Evolutionary conservation across 1,284 basidiomycete genomes (phyloP).

Genomic region (Coniophora puteana): DNA sequence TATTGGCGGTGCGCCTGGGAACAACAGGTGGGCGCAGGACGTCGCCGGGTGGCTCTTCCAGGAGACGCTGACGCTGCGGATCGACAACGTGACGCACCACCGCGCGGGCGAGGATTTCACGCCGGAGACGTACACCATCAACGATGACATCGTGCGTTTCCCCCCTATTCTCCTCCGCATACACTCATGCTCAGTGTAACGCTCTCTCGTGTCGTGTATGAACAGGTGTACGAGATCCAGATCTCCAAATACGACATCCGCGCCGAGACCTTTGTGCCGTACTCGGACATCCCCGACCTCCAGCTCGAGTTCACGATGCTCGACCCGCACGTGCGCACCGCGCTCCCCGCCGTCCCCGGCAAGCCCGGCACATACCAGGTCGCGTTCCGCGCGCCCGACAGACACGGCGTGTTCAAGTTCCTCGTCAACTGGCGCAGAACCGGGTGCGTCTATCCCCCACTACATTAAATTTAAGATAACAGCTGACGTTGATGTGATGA

Average conservation of each 20-base stretch:
- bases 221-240: conserved; percentile 70
- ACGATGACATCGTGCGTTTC: conserved; percentile 74
- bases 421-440: conserved; percentile 84
- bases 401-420: conserved; percentile 98
- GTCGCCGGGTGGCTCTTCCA: conserved; percentile 91
- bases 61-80: conserved; percentile 77
- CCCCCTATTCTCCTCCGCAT: too few species aligned
- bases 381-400: conserved; percentile 85
- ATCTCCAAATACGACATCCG: conserved; percentile 63
- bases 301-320: conserved; percentile 98
- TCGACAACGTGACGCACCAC: conserved; percentile 76
- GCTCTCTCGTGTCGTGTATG: conserved; percentile 8
- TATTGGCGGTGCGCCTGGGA: conserved; percentile 70
- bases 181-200: conserved; percentile 1
- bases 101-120: conserved; percentile 58
- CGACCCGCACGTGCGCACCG: conserved; percentile 87
- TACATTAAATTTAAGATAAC: not conserved
- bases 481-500: not conserved
- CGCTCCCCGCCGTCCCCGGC: conserved; percentile 53
- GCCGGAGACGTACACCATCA: conserved; percentile 76
- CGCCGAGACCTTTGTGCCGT: conserved; percentile 65
- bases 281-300: conserved; percentile 68
- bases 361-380: conserved; percentile 69
- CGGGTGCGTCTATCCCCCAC: conserved; percentile 52
- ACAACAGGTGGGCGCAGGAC: conserved; percentile 71